These are phyloP conservation scores for Beta vulgaris DNA, from an alignment of 148 eudicot genomes.

Conservation along the genomic window DNA sequence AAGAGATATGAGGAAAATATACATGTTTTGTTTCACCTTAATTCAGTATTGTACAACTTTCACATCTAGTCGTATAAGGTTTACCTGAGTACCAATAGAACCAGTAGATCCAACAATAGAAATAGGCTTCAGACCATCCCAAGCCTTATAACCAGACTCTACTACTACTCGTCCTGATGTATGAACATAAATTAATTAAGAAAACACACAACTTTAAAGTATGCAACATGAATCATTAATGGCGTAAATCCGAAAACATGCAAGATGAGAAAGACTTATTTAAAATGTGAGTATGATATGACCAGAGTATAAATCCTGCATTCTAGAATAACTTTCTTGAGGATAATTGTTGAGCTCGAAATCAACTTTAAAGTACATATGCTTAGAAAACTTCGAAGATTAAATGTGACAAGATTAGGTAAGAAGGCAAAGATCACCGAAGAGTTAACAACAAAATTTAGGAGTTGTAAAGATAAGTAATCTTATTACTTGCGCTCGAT, in stretches of 20 bases:
- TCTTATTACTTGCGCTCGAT: conserved; percentile 33
- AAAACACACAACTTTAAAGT: too few relatives aligned
- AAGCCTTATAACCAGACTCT: conserved; percentile 55
- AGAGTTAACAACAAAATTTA: conserved; percentile 54
- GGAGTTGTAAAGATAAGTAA: conserved; percentile 44
- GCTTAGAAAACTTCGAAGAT: not conserved
- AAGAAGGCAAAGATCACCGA: conserved; percentile 44
- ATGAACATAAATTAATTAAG: too few relatives aligned
- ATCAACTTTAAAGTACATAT: too few relatives aligned
- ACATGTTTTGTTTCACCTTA: too few relatives aligned
- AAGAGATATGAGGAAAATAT: too few relatives aligned
- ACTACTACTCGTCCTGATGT: conserved; percentile 81
- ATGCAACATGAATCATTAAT: conserved; percentile 57
- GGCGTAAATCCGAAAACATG: conserved; percentile 52
- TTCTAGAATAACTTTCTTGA: not conserved
- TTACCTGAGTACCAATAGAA: conserved; percentile 97
- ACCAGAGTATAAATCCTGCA: not conserved
- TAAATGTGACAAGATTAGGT: not conserved
- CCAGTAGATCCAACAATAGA: conserved; percentile 95
- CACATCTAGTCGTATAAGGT: too few relatives aligned
- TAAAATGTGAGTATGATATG: not conserved
- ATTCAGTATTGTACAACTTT: too few relatives aligned
- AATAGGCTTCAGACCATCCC: conserved; percentile 96
- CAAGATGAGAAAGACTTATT: conserved; percentile 15
- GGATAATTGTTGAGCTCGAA: not conserved